Evolutionary conservation across 2,329 filamentous ascomycete species (phyloP).

Genomic region (Diaporthe amygdali): DNA sequence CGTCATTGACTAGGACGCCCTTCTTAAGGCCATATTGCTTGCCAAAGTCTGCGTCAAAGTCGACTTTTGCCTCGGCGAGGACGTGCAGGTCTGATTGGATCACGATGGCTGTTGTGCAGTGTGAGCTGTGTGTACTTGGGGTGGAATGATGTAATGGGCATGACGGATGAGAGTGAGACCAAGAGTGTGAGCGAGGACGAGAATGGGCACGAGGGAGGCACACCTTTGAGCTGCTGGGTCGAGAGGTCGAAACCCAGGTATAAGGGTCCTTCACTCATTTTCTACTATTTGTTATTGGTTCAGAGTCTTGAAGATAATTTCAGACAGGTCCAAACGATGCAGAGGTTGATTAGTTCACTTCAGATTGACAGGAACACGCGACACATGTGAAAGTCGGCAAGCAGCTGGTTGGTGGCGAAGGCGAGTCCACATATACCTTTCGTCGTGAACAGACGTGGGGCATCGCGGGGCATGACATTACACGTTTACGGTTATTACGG

Average conservation of each 20-base stretch:
- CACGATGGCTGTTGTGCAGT: constrained; percentile 67
- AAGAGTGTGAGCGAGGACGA: constrained; percentile 19
- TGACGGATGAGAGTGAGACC: background rate
- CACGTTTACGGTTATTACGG: constrained; percentile 6
- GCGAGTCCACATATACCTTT: constrained; percentile 5
- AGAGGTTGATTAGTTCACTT: background rate
- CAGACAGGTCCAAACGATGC: no score
- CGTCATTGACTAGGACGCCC: constrained; percentile 82
- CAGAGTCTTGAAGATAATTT: background rate
- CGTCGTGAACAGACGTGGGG: constrained; percentile 12
- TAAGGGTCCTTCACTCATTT: constrained; percentile 56
- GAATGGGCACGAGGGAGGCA: background rate
- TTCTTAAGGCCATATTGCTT: constrained; percentile 81
- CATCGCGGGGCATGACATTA: constrained; percentile 12
- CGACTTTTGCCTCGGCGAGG: constrained; percentile 85
- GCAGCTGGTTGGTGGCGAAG: background rate
- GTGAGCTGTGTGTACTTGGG: constrained; percentile 13
- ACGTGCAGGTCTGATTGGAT: constrained; percentile 84
- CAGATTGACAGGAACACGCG: background rate
- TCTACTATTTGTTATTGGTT: background rate
- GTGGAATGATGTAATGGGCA: background rate
- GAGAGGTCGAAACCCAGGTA: constrained; percentile 96
- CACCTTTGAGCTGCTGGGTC: constrained; percentile 92
- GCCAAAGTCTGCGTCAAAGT: constrained; percentile 86
- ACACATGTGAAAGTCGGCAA: background rate